Base-by-base conservation (phyloP, 805 yeast species). In the Cyberlindnera lachancei region DNA sequence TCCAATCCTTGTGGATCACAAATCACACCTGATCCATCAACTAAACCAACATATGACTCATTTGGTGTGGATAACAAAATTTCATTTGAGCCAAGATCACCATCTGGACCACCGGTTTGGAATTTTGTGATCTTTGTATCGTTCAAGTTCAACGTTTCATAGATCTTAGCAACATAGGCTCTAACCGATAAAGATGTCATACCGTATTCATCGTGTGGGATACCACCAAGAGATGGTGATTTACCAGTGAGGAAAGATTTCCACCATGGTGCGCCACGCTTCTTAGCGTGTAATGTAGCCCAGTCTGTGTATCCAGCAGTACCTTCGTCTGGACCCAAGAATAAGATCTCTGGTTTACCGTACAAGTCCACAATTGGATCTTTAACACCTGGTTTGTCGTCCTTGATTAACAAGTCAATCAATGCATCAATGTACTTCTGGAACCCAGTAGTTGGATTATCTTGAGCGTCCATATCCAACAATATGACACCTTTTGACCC, bases 261-360 rank as follows among this genome's bases (percentile, higher is more conserved):
- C 98, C 98, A 90, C 87, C 95, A 86, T 32, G 87, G 81, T 29
- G 97, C 95, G 41, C 95, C 94, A 61, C 98, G 79, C 36, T 64
- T 61, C 50, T 82, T 76, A 18, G 98, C 97, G 56, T 90, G 97
- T 46, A 77, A 62, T 17, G 97, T 92, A 9, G 98, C 97, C 97
- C 97, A 90, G 59, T 92, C 88, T 32, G 87, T 95, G 52, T 83
- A 79, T 16, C 80, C 81, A 15, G 98, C 97, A 33, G 97, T 88
- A 58, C 95, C 94, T 68, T 90, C 98, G 63, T 90, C 98, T n/a
- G 98, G 98, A 34, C 98, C 98, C 79, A 90, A 81, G 59, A 85
- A 90, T 47, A 92, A 65, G 48, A 92, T 90, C 66, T 90, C 98
- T 30, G 83, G 85, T 52, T 81, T 72, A 36, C 75, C 74, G 56